A percentile compares a stretch with the other conserved stretches of the same genome.
Evolutionary conservation across 164 flowering plant genomes (phyloP).

Genomic region (Macadamia tetraphylla): DNA sequence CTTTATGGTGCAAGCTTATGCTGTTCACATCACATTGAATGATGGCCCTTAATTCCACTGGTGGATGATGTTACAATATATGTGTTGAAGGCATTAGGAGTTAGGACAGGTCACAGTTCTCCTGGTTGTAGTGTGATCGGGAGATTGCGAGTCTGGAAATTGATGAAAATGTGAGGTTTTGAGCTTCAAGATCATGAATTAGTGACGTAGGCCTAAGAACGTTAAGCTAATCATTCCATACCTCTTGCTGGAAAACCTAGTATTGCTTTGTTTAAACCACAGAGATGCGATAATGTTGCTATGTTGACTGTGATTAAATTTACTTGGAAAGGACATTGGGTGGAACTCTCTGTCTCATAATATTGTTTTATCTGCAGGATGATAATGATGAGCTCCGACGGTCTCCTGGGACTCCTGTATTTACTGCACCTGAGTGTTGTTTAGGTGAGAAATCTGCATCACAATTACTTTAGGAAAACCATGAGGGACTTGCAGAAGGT

Average conservation of each 20-base stretch:
- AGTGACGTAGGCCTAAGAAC: not conserved
- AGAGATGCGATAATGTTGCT: no score
- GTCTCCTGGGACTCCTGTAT: slow-evolving; percentile 44
- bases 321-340: not conserved
- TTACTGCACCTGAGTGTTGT: slow-evolving; percentile 94
- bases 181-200: not conserved
- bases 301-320: no score
- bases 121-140: no score
- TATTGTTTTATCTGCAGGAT: slow-evolving; percentile 41
- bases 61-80: no score
- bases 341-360: not conserved
- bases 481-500: not conserved
- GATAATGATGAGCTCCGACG: slow-evolving; percentile 89
- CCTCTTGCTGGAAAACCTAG: not conserved
- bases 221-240: not conserved
- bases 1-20: no score
- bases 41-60: no score
- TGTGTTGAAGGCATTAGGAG: no score
- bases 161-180: not conserved
- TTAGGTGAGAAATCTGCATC: slow-evolving; percentile 19
- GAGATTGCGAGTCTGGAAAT: no score
- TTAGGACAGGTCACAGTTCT: no score
- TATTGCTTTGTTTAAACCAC: not conserved
- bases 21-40: no score
- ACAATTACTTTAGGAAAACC: no score